Evolutionary conservation across 768 basidiomycete species (phyloP).

Genomic region (Kwoniella pini): DNA sequence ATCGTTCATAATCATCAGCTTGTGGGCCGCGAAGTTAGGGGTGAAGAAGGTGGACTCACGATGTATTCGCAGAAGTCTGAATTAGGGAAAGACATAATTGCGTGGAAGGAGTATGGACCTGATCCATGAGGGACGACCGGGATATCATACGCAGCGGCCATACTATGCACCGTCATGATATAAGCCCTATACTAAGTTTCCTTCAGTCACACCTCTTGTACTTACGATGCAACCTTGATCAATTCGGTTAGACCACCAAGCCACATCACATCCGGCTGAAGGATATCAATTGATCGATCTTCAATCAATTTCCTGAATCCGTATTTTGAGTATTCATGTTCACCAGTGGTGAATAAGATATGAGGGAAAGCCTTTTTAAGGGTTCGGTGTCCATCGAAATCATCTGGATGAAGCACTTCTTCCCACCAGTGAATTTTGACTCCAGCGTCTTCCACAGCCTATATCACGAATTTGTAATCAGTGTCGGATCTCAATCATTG

Average conservation of each 20-base stretch:
- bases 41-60: conserved; percentile 12
- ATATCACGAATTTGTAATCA: conserved; percentile 13
- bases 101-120: conserved; percentile 60
- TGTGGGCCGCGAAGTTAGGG: background rate
- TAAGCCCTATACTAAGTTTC: too few species aligned
- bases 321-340: conserved; percentile 57
- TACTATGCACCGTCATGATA: too few species aligned
- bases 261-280: conserved; percentile 58
- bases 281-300: conserved; percentile 55
- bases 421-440: conserved; percentile 58
- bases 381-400: conserved; percentile 54
- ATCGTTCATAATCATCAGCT: too few species aligned
- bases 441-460: conserved; percentile 49
- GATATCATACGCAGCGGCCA: conserved; percentile 59
- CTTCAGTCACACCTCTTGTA: background rate
- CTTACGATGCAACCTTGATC: conserved; percentile 52
- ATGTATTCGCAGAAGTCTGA: conserved; percentile 55
- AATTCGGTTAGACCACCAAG: conserved; percentile 55
- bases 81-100: conserved; percentile 58
- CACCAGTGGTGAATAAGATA: conserved; percentile 56
- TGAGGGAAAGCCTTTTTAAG: conserved; percentile 54
- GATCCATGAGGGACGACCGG: conserved; percentile 60
- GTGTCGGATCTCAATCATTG: too few species aligned
- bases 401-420: conserved; percentile 55
- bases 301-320: conserved; percentile 56